A percentile compares a stretch with the other conserved stretches of the same genome.
These are phyloP conservation scores for Medicago truncatula DNA, from an alignment of 306 rosid genomes.

Conservation along the genomic window MtrunA17r5.0-ANR NC_053045.1:36399501-36400000, in stretches of 20 bases:
- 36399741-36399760: conserved; percentile 90
- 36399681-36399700: conserved; percentile 71
- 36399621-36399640: conserved; percentile 89
- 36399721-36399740: conserved; percentile 77
- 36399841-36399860: conserved; percentile 71
- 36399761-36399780: conserved; percentile 86
- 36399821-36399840: conserved; percentile 77
- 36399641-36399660: conserved; percentile 77
- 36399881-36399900: conserved; percentile 54
- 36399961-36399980: conserved; percentile 79
- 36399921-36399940: conserved; percentile 85
- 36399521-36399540: conserved; percentile 61
- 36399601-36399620: conserved; percentile 97
- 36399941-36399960: conserved; percentile 60
- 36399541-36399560: conserved; percentile 52
- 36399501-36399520: conserved; percentile 28
- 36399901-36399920: conserved; percentile 76
- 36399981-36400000: conserved; percentile 78
- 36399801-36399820: conserved; percentile 56
- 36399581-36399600: conserved; percentile 84
- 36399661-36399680: conserved; percentile 48
- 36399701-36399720: conserved; percentile 69
- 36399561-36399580: conserved; percentile 77
- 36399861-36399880: conserved; percentile 62
- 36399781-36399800: conserved; percentile 60